These are phyloP conservation scores for Heritiera fomes DNA, from an alignment of 345 rosid genomes.

Conservation along the genomic window DNA sequence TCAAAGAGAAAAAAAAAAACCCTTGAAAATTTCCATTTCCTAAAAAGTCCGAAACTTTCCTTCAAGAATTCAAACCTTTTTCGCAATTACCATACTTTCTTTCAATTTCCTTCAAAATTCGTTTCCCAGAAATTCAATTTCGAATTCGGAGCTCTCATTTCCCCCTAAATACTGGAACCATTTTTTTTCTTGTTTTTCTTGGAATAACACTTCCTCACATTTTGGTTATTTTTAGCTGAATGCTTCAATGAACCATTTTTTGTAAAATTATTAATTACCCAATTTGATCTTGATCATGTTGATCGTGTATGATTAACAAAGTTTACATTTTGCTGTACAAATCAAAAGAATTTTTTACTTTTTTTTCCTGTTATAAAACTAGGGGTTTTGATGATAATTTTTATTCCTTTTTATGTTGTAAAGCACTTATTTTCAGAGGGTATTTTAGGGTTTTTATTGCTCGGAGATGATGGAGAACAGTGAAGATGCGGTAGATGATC, in stretches of 20 bases:
- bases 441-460: conserved; percentile 19
- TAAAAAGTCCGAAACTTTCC: background rate
- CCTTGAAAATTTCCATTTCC: background rate
- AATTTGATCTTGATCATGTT: conserved; percentile 25
- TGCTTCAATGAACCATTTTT: background rate
- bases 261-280: conserved; percentile 15
- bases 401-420: background rate
- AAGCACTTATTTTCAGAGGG: conserved; percentile 13
- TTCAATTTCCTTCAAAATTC: background rate
- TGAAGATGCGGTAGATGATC: conserved; percentile 56
- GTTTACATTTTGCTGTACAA: conserved; percentile 23
- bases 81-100: background rate
- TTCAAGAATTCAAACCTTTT: background rate
- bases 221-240: background rate
- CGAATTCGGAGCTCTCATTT: conserved; percentile 17
- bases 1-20: background rate
- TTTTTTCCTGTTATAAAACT: conserved; percentile 2
- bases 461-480: conserved; percentile 46
- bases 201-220: background rate
- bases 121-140: background rate
- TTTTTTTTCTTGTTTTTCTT: background rate
- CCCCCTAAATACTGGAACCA: background rate
- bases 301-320: conserved; percentile 25
- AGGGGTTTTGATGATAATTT: conserved; percentile 24
- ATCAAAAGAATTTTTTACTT: conserved; percentile 2